Conservation (phyloP, 2,329 filamentous ascomycete species). For the Stagonosporopsis tanaceti region DNA sequence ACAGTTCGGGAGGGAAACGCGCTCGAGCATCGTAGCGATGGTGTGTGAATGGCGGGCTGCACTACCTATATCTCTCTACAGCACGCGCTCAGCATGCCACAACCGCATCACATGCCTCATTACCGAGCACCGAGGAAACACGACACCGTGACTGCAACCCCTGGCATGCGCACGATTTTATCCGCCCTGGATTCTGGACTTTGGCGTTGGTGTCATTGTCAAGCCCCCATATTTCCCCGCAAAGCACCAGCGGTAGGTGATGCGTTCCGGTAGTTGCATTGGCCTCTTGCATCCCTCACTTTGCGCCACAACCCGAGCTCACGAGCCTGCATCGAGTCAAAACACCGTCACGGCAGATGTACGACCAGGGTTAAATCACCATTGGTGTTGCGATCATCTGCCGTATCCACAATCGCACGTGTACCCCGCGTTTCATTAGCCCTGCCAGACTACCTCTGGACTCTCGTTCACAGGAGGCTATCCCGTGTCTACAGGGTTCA, state of each 20-base stretch:
- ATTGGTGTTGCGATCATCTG: constrained; percentile 5
- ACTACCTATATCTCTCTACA: neutral
- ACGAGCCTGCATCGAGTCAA: constrained; percentile 6
- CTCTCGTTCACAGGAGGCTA: neutral
- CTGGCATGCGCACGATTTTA: neutral
- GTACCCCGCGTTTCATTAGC: constrained; percentile 12
- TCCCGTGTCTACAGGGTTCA: constrained; percentile 4
- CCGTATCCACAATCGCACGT: constrained; percentile 8
- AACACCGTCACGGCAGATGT: neutral
- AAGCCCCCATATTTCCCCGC: constrained; percentile 16
- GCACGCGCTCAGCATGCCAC: neutral
- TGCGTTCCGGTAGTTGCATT: constrained; percentile 12
- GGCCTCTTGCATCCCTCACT: constrained; percentile 9
- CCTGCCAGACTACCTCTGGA: neutral
- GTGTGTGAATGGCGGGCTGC: neutral
- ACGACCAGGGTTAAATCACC: neutral
- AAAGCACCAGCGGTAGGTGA: constrained; percentile 1
- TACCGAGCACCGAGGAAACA: constrained; percentile 16
- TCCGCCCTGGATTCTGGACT: constrained; percentile 5
- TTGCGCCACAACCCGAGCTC: constrained; percentile 6
- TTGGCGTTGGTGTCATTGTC: neutral
- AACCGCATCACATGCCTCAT: neutral
- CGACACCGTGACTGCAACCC: constrained; percentile 1
- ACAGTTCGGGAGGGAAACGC: neutral
- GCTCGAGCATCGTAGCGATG: neutral